Percentiles rank a stretch among this genome's conserved stretches.
Evolutionary conservation across 352 stramenopile species (phyloP).

Genomic region (Globisporangium megalacanthum): DNA sequence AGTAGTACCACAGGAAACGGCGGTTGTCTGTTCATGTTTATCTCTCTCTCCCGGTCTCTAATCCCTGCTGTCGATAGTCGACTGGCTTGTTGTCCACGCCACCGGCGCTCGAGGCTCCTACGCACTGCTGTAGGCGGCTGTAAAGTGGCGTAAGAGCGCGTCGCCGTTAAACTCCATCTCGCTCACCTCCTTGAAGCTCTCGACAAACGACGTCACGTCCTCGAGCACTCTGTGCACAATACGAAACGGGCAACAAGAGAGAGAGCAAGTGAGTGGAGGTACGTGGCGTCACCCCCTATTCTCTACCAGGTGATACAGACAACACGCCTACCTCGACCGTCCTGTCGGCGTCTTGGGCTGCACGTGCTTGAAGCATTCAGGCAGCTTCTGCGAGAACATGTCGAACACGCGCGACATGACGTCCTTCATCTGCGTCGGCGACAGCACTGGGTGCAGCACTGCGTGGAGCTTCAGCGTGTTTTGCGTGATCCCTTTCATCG

Average conservation of each 20-base stretch:
- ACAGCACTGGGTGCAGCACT: constrained; percentile 91
- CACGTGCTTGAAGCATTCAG: constrained; percentile 85
- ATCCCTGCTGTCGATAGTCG: not conserved
- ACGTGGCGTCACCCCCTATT: not conserved
- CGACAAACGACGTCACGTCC: constrained; percentile 67
- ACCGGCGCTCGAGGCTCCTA: not conserved
- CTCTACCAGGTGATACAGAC: not conserved
- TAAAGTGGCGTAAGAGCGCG: constrained; percentile 57
- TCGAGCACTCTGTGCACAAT: constrained; percentile 44
- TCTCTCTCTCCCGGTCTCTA: not conserved
- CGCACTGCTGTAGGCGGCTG: constrained; percentile 36
- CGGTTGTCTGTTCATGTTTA: no score
- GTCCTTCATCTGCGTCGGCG: constrained; percentile 93
- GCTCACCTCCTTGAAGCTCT: constrained; percentile 66
- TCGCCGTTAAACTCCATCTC: constrained; percentile 64
- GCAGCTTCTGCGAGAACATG: constrained; percentile 86
- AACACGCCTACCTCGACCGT: constrained; percentile 48
- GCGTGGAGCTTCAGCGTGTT: constrained; percentile 95
- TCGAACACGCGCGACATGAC: constrained; percentile 91
- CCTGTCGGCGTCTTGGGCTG: constrained; percentile 67
- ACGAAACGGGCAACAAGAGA: not conserved
- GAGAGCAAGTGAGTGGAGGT: not conserved
- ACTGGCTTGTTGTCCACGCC: no score
- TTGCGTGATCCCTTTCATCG: constrained; percentile 91
- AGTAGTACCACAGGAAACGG: no score